Evolutionary conservation across 148 eudicot genomes (phyloP).

Genomic region (Euryodendron excelsum): DNA sequence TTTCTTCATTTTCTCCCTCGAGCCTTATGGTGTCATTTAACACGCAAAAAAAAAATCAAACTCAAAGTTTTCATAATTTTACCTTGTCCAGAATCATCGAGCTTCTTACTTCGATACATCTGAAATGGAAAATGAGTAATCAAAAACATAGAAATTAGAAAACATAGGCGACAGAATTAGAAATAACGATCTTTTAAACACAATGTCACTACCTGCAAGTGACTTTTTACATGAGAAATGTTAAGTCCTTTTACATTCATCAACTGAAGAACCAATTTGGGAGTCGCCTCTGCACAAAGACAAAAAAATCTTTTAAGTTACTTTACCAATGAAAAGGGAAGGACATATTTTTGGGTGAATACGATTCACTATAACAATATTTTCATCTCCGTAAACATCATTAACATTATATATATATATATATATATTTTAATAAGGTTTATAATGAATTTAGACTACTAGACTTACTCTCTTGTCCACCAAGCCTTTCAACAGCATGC

Average conservation of each 20-base stretch:
- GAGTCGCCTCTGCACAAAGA: conserved; percentile 48
- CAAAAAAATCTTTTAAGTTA: background rate
- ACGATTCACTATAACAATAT: background rate
- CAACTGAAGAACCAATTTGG: conserved; percentile 50
- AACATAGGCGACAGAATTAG: background rate
- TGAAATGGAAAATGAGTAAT: conserved; percentile 12
- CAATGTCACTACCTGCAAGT: conserved; percentile 42
- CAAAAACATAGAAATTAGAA: background rate
- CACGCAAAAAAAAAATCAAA: background rate
- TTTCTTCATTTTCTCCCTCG: background rate
- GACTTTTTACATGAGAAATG: conserved; percentile 63
- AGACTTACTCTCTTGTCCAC: conserved; percentile 34
- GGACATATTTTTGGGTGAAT: no score
- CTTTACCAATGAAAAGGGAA: background rate
- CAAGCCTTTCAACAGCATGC: conserved; percentile 29
- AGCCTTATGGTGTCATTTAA: background rate
- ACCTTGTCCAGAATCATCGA: conserved; percentile 52
- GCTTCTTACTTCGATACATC: conserved; percentile 61
- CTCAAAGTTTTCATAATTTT: background rate
- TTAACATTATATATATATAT: no score
- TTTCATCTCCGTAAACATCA: background rate
- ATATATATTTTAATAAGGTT: no score
- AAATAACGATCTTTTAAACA: background rate
- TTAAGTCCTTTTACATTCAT: conserved; percentile 57
- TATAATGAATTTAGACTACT: background rate